Percentiles rank a stretch among this genome's conserved stretches.
phyloP scores from a whole-genome alignment of 2,329 filamentous ascomycete species.

The Hypoxylon sp. region DNA sequence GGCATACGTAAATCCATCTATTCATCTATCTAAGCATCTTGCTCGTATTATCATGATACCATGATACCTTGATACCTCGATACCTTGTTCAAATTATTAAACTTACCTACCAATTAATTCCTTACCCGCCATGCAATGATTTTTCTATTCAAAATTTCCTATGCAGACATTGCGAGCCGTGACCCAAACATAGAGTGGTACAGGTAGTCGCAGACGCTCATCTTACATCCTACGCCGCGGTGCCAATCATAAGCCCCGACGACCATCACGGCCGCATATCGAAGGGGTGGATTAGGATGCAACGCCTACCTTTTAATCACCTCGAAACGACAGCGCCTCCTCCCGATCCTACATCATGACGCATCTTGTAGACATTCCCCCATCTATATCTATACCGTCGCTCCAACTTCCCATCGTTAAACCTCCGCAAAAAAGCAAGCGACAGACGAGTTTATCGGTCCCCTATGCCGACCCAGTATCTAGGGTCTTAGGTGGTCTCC shows the following conservation, averaged over 20 bases:
- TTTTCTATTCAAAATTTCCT: not conserved
- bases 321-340: conserved; percentile 18
- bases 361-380: conserved; percentile 45
- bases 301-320: conserved; percentile 13
- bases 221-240: not conserved
- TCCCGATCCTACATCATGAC: conserved; percentile 47
- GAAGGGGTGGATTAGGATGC: conserved; percentile 31
- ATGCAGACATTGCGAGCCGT: conserved; percentile 2
- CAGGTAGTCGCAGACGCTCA: not conserved
- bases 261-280: conserved; percentile 8
- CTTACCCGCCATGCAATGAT: conserved; percentile 5
- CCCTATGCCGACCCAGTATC: conserved; percentile 51
- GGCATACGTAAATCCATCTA: not conserved
- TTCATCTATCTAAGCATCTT: not conserved
- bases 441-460: conserved; percentile 12
- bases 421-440: conserved; percentile 24
- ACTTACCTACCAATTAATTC: not conserved
- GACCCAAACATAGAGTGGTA: not conserved
- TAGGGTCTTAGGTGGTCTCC: conserved; percentile 59
- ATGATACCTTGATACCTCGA: not conserved
- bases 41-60: not conserved
- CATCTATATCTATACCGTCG: conserved; percentile 43
- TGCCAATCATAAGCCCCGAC: conserved; percentile 2
- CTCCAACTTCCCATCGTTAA: conserved; percentile 30
- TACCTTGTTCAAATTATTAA: not conserved